Evolutionary conservation across 2,329 filamentous ascomycete species (phyloP).

Genomic region (Zelopaecilomyces penicillatus): DNA sequence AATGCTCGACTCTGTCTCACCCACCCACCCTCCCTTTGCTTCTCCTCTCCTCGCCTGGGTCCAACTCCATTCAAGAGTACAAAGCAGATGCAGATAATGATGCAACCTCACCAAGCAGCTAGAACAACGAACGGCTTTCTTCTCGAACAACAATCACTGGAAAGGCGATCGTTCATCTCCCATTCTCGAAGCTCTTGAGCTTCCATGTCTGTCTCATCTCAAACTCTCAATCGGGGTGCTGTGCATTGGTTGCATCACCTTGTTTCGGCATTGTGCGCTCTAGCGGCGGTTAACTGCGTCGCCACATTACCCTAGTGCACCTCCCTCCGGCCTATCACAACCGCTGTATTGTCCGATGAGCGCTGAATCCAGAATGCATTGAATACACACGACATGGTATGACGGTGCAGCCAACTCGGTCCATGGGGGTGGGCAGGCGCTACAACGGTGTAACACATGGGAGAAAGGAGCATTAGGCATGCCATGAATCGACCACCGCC

Average conservation of each 20-base stretch:
- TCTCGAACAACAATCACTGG: background rate
- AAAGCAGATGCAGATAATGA: too few relatives aligned
- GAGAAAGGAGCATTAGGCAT: too few relatives aligned
- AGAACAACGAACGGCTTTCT: background rate
- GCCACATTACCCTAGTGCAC: slow-evolving; percentile 4
- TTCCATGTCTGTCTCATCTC: background rate
- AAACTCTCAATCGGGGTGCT: background rate
- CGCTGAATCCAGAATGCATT: slow-evolving; percentile 7
- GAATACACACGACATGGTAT: slow-evolving; percentile 2
- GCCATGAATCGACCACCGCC: too few relatives aligned
- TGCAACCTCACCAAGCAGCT: background rate
- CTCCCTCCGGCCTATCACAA: slow-evolving; percentile 7
- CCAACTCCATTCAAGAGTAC: too few relatives aligned
- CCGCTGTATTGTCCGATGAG: slow-evolving; percentile 1
- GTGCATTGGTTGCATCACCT: background rate
- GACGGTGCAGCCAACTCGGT: background rate
- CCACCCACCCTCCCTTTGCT: too few relatives aligned
- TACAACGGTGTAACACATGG: background rate
- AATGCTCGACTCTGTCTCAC: too few relatives aligned
- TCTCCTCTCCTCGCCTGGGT: too few relatives aligned
- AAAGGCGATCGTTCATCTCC: background rate
- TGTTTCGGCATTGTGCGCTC: slow-evolving; percentile 4
- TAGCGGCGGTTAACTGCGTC: slow-evolving; percentile 10
- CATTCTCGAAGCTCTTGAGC: slow-evolving; percentile 3
- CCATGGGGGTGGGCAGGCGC: background rate